Evolutionary conservation across 768 basidiomycete genomes (phyloP).

Genomic region (Trametes coccinea): DNA sequence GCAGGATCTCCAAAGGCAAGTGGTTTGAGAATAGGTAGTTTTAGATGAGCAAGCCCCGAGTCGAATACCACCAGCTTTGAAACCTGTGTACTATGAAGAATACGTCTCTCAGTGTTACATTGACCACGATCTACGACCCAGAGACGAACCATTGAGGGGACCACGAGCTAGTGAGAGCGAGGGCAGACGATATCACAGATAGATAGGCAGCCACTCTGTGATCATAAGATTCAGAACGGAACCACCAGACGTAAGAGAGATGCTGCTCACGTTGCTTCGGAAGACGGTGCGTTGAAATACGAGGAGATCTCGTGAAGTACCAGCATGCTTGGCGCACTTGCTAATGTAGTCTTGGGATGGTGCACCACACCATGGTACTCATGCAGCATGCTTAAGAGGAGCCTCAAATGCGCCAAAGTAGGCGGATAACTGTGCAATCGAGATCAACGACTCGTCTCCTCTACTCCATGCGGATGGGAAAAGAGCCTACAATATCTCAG

Average conservation of each 20-base stretch:
- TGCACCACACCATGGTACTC: slow-evolving; percentile 30
- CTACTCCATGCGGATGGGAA: slow-evolving; percentile 12
- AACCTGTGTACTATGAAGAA: slow-evolving; percentile 21
- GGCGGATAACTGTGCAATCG: slow-evolving; percentile 57
- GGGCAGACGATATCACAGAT: slow-evolving; percentile 46
- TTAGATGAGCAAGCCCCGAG: slow-evolving; percentile 41
- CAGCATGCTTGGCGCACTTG: slow-evolving; percentile 49
- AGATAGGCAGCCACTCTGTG: slow-evolving; percentile 51
- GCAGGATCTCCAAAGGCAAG: slow-evolving; percentile 18
- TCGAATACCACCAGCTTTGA: slow-evolving; percentile 59
- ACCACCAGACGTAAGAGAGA: neutral
- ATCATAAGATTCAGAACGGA: too few species aligned
- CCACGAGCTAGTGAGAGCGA: slow-evolving; percentile 43
- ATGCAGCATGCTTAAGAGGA: slow-evolving; percentile 52
- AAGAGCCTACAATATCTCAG: slow-evolving; percentile 53
- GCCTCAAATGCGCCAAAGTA: slow-evolving; percentile 54
- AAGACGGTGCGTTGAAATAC: slow-evolving; percentile 42
- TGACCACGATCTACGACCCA: neutral
- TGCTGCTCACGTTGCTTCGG: slow-evolving; percentile 25
- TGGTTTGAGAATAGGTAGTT: slow-evolving; percentile 27
- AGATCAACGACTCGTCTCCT: neutral
- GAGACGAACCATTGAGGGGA: slow-evolving; percentile 30
- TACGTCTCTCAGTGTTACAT: neutral
- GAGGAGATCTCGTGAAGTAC: slow-evolving; percentile 61
- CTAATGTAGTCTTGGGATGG: slow-evolving; percentile 37